Percentiles rank a stretch among this genome's conserved stretches.
These are phyloP conservation scores for Claviceps africana DNA, from an alignment of 2,329 filamentous ascomycete species.

Conservation along the genomic window DNA sequence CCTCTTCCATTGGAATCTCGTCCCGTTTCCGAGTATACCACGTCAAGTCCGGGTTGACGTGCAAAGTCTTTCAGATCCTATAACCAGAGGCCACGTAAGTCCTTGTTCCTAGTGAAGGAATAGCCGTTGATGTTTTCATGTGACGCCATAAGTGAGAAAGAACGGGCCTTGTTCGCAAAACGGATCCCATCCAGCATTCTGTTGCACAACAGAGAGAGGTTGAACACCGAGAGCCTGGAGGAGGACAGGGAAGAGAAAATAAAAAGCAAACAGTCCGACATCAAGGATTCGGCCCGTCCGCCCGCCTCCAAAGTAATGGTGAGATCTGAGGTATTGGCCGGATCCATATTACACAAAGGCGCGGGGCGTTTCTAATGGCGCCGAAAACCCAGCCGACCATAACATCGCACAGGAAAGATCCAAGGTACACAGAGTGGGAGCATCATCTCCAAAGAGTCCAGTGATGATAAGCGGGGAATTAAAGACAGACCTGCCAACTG, in stretches of 20 bases:
- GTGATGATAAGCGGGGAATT: conserved; percentile 43
- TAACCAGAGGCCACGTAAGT: conserved; percentile 71
- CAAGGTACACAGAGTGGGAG: conserved; percentile 17
- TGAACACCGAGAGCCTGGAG: conserved; percentile 3
- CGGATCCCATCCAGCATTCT: conserved; percentile 22
- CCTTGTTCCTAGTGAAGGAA: conserved; percentile 46
- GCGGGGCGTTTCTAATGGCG: conserved; percentile 7
- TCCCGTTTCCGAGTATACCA: conserved; percentile 93
- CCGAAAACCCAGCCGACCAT: conserved; percentile 9
- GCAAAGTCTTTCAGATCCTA: conserved; percentile 99
- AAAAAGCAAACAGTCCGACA: conserved; percentile 5
- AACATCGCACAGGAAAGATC: conserved; percentile 15
- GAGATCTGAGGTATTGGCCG: conserved; percentile 15
- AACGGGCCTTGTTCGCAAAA: conserved; percentile 16
- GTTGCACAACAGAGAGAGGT: not conserved
- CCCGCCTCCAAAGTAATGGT: conserved; percentile 2
- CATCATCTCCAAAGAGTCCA: conserved; percentile 26
- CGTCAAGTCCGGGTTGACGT: conserved; percentile 87
- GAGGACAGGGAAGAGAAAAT: conserved; percentile 16
- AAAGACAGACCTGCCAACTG: conserved; percentile 98
- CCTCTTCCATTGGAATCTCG: conserved; percentile 86
- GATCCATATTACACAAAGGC: conserved; percentile 7
- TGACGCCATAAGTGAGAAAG: conserved; percentile 12
- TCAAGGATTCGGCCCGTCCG: conserved; percentile 3
- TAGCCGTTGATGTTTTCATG: conserved; percentile 9